Conservation (phyloP, 2,329 filamentous ascomycete genomes). For the Lasiodiplodia sp. region DNA sequence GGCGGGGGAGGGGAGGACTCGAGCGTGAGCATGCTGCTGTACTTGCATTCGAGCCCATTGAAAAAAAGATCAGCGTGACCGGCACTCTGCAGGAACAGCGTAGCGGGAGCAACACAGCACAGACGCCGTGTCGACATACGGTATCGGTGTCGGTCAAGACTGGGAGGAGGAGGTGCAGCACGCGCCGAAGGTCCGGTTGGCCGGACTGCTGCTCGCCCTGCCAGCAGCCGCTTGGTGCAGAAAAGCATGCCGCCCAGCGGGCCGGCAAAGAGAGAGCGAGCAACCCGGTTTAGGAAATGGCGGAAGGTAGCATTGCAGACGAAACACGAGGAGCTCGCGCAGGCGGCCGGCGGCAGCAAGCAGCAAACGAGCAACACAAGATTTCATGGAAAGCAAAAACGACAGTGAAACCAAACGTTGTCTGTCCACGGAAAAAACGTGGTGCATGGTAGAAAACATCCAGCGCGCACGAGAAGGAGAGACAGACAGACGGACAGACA, state of each 20-base stretch:
- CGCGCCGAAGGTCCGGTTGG: too few species aligned
- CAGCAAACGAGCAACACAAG: neutral
- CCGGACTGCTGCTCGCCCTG: neutral
- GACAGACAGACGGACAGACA: neutral
- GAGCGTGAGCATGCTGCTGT: neutral
- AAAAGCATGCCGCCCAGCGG: neutral
- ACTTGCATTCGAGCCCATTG: neutral
- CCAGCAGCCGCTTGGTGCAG: slow-evolving; percentile 6
- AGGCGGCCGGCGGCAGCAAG: neutral
- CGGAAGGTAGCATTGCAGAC: slow-evolving; percentile 22
- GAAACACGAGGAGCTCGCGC: slow-evolving; percentile 17
- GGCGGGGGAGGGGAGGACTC: too few species aligned
- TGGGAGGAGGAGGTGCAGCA: neutral
- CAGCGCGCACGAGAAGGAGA: neutral
- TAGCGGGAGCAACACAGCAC: neutral
- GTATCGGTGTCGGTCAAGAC: neutral
- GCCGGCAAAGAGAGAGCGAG: neutral
- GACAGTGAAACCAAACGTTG: neutral
- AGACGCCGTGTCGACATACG: neutral
- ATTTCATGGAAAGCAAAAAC: neutral
- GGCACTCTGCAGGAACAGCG: slow-evolving; percentile 13
- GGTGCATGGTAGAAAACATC: neutral
- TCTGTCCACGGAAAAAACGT: neutral
- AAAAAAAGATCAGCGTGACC: neutral
- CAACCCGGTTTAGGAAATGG: neutral